These are phyloP conservation scores for Leptosphaerulina australis DNA, from an alignment of 2,329 filamentous ascomycete genomes.

Conservation along the genomic window DNA sequence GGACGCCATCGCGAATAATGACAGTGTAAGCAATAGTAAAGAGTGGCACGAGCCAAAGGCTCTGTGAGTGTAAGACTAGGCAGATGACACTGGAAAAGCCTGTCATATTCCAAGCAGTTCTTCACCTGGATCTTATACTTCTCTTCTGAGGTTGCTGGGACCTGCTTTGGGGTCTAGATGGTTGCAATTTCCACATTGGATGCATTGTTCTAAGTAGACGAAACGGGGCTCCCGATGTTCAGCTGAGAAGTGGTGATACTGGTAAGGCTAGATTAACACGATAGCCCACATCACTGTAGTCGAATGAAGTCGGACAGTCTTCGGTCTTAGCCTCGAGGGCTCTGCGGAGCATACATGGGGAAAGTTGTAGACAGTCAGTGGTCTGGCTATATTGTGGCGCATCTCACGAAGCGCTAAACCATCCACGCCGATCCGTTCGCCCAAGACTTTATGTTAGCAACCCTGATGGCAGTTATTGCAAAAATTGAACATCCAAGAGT, in stretches of 20 bases:
- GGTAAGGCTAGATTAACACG: slow-evolving; percentile 8
- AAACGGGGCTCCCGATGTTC: slow-evolving; percentile 8
- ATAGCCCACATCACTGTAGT: background rate
- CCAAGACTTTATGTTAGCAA: background rate
- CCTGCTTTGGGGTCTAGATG: background rate
- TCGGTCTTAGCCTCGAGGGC: slow-evolving; percentile 7
- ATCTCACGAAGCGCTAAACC: background rate
- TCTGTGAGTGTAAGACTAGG: background rate
- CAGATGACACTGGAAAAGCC: background rate
- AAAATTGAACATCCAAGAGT: too few relatives aligned
- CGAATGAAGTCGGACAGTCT: background rate
- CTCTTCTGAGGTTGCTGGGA: background rate
- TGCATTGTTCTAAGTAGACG: background rate
- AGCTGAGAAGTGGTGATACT: slow-evolving; percentile 8
- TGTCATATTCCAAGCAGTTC: background rate
- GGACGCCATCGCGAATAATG: slow-evolving; percentile 13
- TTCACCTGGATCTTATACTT: slow-evolving; percentile 4
- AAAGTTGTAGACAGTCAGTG: background rate
- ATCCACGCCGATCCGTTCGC: background rate
- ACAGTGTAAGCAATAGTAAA: slow-evolving; percentile 5
- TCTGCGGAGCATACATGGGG: background rate
- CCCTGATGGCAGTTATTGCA: background rate
- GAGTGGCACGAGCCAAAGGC: slow-evolving; percentile 15
- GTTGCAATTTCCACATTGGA: slow-evolving; percentile 13
- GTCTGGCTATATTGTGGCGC: slow-evolving; percentile 14